Evolutionary conservation across 2,329 filamentous ascomycete species (phyloP).

Genomic region (Fusarium agapanthi): DNA sequence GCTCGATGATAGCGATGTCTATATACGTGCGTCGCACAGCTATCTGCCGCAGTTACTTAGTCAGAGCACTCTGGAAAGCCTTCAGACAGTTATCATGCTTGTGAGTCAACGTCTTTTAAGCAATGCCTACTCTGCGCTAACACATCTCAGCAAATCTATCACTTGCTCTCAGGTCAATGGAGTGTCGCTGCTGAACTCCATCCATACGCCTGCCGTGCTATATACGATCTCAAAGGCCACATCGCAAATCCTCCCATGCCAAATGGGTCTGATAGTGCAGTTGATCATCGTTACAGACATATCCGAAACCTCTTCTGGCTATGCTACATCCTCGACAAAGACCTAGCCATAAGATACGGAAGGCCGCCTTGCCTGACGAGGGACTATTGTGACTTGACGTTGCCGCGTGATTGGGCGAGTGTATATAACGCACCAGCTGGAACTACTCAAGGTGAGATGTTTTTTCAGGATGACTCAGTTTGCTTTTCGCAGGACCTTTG

Average conservation of each 20-base stretch:
- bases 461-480: background rate
- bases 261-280: fast-evolving
- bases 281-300: background rate
- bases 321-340: background rate
- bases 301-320: background rate
- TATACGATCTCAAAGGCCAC: background rate
- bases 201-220: background rate
- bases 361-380: background rate
- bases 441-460: background rate
- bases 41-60: fast-evolving
- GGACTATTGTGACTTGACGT: background rate
- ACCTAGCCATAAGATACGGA: background rate
- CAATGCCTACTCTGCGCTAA: fast-evolving
- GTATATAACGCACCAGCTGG: fast-evolving
- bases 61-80: background rate
- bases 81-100: background rate
- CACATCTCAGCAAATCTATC: background rate
- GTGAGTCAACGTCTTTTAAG: background rate
- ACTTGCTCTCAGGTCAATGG: background rate
- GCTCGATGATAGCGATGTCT: background rate
- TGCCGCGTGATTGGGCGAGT: background rate
- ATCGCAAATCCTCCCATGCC: fast-evolving
- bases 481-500: background rate
- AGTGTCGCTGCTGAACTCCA: background rate
- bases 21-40: background rate